Evolutionary conservation across 345 rosid genomes (phyloP), one percentile per base, ranked within the genome.

Genomic region (Geranium brycei): DNA sequence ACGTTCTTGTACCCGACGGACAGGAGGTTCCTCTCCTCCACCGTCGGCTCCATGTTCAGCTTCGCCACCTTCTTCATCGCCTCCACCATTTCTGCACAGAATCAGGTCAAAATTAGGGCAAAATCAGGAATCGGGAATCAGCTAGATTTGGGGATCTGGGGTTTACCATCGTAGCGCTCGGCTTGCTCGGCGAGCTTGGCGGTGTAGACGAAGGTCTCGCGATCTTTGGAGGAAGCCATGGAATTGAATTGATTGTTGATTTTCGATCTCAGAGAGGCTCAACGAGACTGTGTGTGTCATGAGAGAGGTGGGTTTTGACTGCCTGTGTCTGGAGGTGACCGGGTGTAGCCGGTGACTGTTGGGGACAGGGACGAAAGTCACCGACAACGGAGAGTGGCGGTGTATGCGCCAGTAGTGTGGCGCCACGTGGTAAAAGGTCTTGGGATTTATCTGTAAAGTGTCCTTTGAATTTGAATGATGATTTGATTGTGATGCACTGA

Each of bases 141-240:
- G 10, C 41, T 35, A 35, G 41, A 35, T 35, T 35, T 35, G 41
- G 41, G 41, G 41, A 35, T 35, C 41, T 35, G 41, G 41, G 51
- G 5, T 4, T 23, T 57, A 79, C 80, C 83, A 58, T 82, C 85
- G 62, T 82, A 85, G 17, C 89, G 85, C 63, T 85, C 87, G 60
- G 87, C 83, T 68, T 85, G 89, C 72, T 85, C 89, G n/a, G 86
- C 82, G n/a, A 84, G 76, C 70, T 80, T 84, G 61, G 89, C 89
- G 51, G 73, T 68, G 75, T 82, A 85, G 38, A 82, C 83, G 71
- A 68, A 65, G 23, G 55, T 57, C 19, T 77, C 83, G 40, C 83
- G 86, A 58, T 79, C 83, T 58, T 77, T 77, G 0, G 67, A 68
- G 38, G 83, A 77, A 61, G 17, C 83, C 83, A 82, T 77, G 60